phyloP scores from a whole-genome alignment of 257 asterid genomes.

The Ophiorrhiza pumila region DNA sequence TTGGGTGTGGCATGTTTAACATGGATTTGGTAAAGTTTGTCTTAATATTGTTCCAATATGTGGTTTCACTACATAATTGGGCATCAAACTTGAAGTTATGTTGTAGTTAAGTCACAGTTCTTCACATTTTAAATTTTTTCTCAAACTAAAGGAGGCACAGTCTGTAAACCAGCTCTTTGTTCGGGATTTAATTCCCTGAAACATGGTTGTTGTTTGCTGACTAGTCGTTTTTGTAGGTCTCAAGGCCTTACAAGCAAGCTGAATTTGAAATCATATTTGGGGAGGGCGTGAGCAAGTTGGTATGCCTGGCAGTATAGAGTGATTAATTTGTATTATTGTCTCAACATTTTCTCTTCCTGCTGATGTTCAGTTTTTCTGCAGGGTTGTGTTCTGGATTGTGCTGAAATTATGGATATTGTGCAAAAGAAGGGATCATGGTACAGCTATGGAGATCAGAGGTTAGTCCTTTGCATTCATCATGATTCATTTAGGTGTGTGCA shows the following conservation, averaged over 20 bases:
- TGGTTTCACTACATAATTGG: neutral
- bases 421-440: conserved; percentile 93
- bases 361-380: conserved; percentile 31
- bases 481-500: neutral
- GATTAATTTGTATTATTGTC: conserved; percentile 10
- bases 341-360: conserved; percentile 10
- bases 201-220: neutral
- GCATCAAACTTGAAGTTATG: neutral
- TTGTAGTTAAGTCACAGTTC: neutral
- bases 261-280: conserved; percentile 96
- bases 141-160: neutral
- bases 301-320: conserved; percentile 27
- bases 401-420: conserved; percentile 76
- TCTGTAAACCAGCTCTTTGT: neutral
- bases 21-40: neutral
- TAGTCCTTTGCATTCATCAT: conserved; percentile 12
- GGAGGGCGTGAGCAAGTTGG: conserved; percentile 98
- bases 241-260: conserved; percentile 99
- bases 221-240: conserved; percentile 52
- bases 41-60: neutral
- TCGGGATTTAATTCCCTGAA: neutral
- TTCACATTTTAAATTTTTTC: neutral
- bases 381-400: conserved; percentile 96
- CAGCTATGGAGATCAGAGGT: conserved; percentile 95
- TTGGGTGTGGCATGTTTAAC: neutral